Conservation (phyloP, 257 asterid species). For the Penstemon barbatus region DNA sequence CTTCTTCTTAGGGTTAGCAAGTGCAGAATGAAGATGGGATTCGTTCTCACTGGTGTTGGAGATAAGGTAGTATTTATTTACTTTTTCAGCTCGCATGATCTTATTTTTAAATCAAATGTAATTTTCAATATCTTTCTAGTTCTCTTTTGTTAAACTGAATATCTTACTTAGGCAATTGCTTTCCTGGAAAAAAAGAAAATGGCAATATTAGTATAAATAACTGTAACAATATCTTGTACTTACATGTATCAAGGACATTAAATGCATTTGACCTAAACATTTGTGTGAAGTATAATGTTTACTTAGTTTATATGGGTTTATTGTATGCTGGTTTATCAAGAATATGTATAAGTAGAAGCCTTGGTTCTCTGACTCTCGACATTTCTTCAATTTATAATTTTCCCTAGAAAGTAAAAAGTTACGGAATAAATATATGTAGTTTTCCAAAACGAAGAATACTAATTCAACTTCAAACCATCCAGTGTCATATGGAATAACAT, state of each 20-base stretch:
- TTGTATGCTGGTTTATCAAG: slow-evolving; percentile 6
- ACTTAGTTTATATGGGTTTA: background rate
- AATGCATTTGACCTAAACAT: background rate
- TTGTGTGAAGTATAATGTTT: background rate
- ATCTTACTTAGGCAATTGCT: background rate
- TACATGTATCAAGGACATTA: too few species aligned
- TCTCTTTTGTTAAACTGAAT: slow-evolving; percentile 1
- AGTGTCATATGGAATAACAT: too few species aligned
- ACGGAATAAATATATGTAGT: background rate
- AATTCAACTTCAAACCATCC: background rate
- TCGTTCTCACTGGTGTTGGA: slow-evolving; percentile 88
- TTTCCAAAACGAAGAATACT: background rate
- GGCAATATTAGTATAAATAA: slow-evolving; percentile 1
- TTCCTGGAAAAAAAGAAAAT: background rate
- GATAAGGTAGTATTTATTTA: slow-evolving; percentile 64
- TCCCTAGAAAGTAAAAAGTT: background rate
- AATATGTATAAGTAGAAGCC: slow-evolving; percentile 17
- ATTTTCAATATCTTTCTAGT: slow-evolving; percentile 1
- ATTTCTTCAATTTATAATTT: background rate
- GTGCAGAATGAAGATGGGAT: slow-evolving; percentile 94
- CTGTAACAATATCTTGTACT: background rate
- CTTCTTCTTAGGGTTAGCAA: slow-evolving; percentile 56
- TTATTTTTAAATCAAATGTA: background rate
- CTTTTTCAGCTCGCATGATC: slow-evolving; percentile 17
- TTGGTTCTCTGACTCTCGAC: background rate